Evolutionary conservation across 768 basidiomycete genomes (phyloP), one percentile per base, ranked within the genome.

Genomic region (Coprinellus aureogranulatus): DNA sequence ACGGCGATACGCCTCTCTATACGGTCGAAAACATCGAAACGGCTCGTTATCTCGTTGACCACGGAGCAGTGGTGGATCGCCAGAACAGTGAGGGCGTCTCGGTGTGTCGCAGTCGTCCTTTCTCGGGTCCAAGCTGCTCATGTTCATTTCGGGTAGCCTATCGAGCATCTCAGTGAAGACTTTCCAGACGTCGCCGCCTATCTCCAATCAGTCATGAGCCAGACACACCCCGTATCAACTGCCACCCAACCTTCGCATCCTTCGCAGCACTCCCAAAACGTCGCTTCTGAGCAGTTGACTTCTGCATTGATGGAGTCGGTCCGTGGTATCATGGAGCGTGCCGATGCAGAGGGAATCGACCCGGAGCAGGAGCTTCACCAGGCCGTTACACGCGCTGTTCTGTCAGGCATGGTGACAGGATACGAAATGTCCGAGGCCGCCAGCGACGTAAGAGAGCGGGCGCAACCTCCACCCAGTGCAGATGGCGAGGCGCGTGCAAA

Each of bases 1-100:
- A 97, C 66, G 91, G 90, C 9, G 94, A 97, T 69, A 96, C 94
- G 10, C 94, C 94, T 10, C 75, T 97, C 18, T 96, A 90, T 77
- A 90, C 90, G 25, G 92, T 92, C 46, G 94, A 97, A 72, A 82
- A 84, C 68, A 65, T 90, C 41, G 82, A 87, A 58, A 89, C 89
- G 0, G 94, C 94, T 2, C 79, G 77, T 14, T 92, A 80, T 71
- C 84, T 97, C 60, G 76, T 96, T 63, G 79, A 89, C 55, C 84
- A 88, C 60, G 94, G 94, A 18, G 93, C 94, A 4, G 68, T 73
- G 49, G 69, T 87, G 26, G 75, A 82, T 65, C 72, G 78, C 61
- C 77, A 74, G 60, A 96, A 97, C 69, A 67, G 71, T 52, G 86
- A 92, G 61, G 92, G 89, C 18, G 66, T 91, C 51, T 88, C 89